Percentiles rank a stretch among this genome's conserved stretches.
Conservation (phyloP, 176 grass and related monocot genomes). For the Areca catechu region DNA sequence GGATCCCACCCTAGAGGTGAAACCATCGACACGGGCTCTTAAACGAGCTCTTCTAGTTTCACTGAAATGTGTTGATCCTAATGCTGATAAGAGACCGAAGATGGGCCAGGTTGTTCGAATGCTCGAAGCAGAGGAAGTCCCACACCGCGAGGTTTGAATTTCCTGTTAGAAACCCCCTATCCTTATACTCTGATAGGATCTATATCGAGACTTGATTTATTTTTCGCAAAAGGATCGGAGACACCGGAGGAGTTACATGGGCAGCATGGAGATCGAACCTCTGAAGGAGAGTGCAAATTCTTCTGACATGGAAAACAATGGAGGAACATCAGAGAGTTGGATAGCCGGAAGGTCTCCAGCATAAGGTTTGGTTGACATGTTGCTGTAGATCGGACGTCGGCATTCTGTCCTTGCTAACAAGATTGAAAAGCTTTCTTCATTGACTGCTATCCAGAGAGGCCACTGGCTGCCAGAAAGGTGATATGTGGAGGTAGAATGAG, state of each 20-base stretch:
- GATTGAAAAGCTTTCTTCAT: no score
- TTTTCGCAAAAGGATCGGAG: constrained; percentile 40
- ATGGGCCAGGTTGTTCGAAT: constrained; percentile 96
- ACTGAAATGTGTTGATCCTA: constrained; percentile 80
- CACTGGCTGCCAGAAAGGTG: no score
- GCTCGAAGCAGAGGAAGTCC: constrained; percentile 68
- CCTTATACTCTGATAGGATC: constrained; percentile 7
- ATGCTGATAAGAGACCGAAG: constrained; percentile 87
- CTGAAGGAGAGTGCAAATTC: constrained; percentile 32
- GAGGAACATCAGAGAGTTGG: constrained; percentile 17
- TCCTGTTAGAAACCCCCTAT: background rate
- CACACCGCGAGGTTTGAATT: constrained; percentile 48
- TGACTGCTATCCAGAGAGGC: no score
- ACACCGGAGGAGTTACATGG: constrained; percentile 39
- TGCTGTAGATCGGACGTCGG: no score
- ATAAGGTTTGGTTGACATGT: background rate
- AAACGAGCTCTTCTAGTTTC: constrained; percentile 81
- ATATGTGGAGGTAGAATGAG: no score
- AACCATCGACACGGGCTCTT: constrained; percentile 63
- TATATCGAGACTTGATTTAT: background rate
- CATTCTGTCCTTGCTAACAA: no score
- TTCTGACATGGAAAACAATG: constrained; percentile 25
- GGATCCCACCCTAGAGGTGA: constrained; percentile 55
- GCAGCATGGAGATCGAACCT: constrained; percentile 68
- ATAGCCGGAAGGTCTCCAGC: constrained; percentile 14